These are phyloP conservation scores for Tolypocladium amazonense DNA, from an alignment of 2,329 filamentous ascomycete species.

Conservation along the genomic window DNA sequence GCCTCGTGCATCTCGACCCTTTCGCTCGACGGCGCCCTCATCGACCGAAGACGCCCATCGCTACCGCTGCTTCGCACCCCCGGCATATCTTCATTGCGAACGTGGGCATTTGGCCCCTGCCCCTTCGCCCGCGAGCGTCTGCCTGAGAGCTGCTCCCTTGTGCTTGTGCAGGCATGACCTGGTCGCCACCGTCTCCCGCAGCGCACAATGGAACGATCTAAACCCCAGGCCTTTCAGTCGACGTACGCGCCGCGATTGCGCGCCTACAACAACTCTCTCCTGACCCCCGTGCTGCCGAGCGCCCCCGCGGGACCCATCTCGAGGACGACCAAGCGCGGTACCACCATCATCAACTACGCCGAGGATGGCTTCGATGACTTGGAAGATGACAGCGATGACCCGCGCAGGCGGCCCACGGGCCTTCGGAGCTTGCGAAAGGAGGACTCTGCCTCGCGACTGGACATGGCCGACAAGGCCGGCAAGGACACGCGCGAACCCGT, in stretches of 20 bases:
- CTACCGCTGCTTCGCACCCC: background rate
- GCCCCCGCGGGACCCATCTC: slow-evolving; percentile 54
- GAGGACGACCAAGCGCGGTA: slow-evolving; percentile 93
- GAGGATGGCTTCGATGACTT: slow-evolving; percentile 87
- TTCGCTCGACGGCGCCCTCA: background rate
- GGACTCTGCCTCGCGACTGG: slow-evolving; percentile 51
- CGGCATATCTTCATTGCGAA: background rate
- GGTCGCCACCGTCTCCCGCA: slow-evolving; percentile 11
- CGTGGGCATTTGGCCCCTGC: background rate
- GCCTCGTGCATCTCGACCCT: background rate
- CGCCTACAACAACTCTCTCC: slow-evolving; percentile 81
- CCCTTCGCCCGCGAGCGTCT: background rate
- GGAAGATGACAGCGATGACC: slow-evolving; percentile 63
- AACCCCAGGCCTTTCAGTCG: slow-evolving; percentile 79
- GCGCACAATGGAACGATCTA: slow-evolving; percentile 37
- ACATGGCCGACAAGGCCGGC: slow-evolving; percentile 65
- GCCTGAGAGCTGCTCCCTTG: background rate
- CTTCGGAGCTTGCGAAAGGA: slow-evolving; percentile 73
- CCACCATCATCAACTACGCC: slow-evolving; percentile 93
- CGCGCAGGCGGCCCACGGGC: slow-evolving; percentile 70
- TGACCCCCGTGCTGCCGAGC: slow-evolving; percentile 72
- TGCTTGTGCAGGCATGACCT: slow-evolving; percentile 17
- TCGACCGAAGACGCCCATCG: background rate
- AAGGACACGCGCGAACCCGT: slow-evolving; percentile 74
- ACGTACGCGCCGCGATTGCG: slow-evolving; percentile 87